A percentile compares a stretch with the other conserved stretches of the same genome.
phyloP scores from a whole-genome alignment of 73 alveolate species.

The Diophrys sp. region DNA sequence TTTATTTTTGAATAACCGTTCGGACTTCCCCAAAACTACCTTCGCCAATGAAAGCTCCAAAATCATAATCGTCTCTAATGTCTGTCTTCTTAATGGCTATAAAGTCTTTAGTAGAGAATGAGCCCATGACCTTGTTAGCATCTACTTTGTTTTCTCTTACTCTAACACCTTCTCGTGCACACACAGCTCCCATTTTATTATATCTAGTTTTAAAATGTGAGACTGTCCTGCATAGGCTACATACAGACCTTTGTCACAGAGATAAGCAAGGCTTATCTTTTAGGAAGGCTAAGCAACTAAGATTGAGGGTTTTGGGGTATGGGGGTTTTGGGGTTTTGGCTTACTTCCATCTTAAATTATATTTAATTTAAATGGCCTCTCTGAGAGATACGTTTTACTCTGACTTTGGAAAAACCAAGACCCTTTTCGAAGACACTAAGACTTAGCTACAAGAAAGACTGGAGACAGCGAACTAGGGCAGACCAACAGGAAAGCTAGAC shows the following conservation, averaged over 20 bases:
- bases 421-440: conserved; percentile 6
- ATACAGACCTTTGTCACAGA: too few relatives aligned
- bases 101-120: background rate
- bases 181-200: background rate
- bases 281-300: background rate
- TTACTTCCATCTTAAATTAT: conserved; percentile 13
- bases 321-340: conserved; percentile 3
- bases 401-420: conserved; percentile 18
- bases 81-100: background rate
- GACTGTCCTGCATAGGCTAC: too few relatives aligned
- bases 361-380: background rate
- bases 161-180: background rate
- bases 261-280: background rate
- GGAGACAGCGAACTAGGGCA: background rate
- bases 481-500: conserved; percentile 39
- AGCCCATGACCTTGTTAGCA: background rate
- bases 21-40: conserved; percentile 40
- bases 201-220: background rate
- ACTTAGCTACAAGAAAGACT: conserved; percentile 18
- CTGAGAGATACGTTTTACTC: conserved; percentile 20
- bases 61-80: conserved; percentile 8
- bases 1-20: background rate
- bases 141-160: background rate
- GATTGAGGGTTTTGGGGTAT: background rate
- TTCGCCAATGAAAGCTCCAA: conserved; percentile 9